Percentiles rank a stretch among this genome's conserved stretches.
Evolutionary conservation across 2,329 filamentous ascomycete species (phyloP).

Genomic region (Dothistroma pini): DNA sequence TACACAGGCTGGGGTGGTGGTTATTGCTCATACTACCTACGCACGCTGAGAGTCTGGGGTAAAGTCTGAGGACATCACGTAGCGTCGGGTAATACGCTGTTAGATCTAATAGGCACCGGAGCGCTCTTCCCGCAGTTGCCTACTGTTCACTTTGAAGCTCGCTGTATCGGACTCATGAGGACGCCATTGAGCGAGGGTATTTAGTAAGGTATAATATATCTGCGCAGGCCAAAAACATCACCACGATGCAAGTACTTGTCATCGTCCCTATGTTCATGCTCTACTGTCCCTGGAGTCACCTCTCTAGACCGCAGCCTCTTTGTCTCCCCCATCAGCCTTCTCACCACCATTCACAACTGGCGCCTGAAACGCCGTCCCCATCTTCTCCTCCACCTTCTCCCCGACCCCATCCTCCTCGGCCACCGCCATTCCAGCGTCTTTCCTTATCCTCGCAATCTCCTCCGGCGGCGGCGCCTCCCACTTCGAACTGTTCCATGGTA

Average conservation of each 20-base stretch:
- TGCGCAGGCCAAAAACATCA: not conserved
- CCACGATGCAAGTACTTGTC: not conserved
- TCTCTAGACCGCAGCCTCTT: not conserved
- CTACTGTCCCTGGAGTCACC: not conserved
- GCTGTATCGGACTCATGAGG: too few relatives aligned
- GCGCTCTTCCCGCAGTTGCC: too few relatives aligned
- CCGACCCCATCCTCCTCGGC: conserved; percentile 1
- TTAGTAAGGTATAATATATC: not conserved
- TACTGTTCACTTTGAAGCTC: too few relatives aligned
- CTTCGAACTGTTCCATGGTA: conserved; percentile 32
- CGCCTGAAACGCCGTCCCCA: not conserved
- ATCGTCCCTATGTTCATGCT: not conserved
- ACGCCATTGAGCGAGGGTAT: conserved; percentile 1
- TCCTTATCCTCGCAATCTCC: conserved; percentile 22
- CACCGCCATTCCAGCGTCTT: conserved; percentile 11
- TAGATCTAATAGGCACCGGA: too few relatives aligned
- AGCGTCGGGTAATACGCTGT: too few relatives aligned
- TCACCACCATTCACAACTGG: not conserved
- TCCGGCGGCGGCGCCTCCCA: conserved; percentile 34
- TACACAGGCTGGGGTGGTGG: too few relatives aligned
- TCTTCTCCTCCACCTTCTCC: not conserved
- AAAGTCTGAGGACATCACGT: too few relatives aligned
- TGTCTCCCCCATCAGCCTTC: not conserved
- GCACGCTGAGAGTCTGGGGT: too few relatives aligned
- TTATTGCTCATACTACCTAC: too few relatives aligned